These are phyloP conservation scores for Styphnolobium japonicum DNA, from an alignment of 306 rosid species.

Conservation along the genomic window DNA sequence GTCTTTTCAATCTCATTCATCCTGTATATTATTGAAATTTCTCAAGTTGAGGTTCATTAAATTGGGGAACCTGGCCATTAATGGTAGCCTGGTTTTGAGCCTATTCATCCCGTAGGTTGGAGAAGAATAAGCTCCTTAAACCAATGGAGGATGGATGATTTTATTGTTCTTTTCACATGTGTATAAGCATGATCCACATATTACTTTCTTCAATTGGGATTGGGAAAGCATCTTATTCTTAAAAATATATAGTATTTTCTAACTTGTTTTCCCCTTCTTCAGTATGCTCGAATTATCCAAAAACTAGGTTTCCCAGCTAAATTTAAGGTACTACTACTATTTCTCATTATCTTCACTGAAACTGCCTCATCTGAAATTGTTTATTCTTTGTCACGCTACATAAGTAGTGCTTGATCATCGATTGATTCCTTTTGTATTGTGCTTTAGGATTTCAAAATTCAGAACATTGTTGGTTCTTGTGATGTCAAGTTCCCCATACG, in stretches of 20 bases:
- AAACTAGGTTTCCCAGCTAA: conserved; percentile 80
- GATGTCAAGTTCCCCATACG: conserved; percentile 89
- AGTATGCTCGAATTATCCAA: conserved; percentile 92
- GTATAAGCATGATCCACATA: neutral
- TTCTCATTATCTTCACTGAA: neutral
- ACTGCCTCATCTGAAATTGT: neutral
- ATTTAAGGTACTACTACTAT: conserved; percentile 57
- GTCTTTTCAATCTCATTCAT: neutral
- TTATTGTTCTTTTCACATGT: neutral
- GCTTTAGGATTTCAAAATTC: conserved; percentile 68
- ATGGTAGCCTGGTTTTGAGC: conserved; percentile 5
- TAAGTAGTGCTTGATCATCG: neutral
- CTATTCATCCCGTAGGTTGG: neutral
- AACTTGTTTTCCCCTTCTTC: conserved; percentile 31
- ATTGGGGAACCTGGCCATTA: neutral
- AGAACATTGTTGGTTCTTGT: conserved; percentile 87
- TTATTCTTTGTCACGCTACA: neutral
- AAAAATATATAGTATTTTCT: neutral
- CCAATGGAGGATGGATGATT: neutral
- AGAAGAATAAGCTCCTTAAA: neutral
- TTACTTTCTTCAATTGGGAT: neutral
- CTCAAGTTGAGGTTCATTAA: neutral
- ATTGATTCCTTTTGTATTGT: conserved; percentile 5
- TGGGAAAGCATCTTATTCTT: neutral
- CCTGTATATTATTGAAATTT: conserved; percentile 4